Percentiles rank a stretch among this genome's conserved stretches.
These are phyloP conservation scores for Fusarium temperatum DNA, from an alignment of 2,329 filamentous ascomycete genomes.

Conservation along the genomic window DNA sequence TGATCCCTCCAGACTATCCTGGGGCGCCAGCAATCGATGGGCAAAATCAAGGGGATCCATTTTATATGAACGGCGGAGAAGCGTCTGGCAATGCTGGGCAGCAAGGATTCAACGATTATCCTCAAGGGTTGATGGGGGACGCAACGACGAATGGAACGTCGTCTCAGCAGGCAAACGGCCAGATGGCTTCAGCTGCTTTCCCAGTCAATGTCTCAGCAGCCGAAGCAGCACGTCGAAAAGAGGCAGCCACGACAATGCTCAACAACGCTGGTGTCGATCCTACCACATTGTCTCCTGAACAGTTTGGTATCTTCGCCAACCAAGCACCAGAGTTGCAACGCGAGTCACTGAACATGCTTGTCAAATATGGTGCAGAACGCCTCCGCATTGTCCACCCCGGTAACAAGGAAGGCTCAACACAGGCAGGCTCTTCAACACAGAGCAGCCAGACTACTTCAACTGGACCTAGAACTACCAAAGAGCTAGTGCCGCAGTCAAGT, in stretches of 20 bases:
- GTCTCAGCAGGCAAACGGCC: conserved; percentile 7
- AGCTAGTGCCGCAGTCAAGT: conserved; percentile 42
- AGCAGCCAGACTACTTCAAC: conserved; percentile 34
- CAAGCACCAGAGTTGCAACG: conserved; percentile 65
- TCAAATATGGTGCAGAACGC: conserved; percentile 65
- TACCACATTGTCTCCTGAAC: conserved; percentile 60
- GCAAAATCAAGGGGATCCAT: conserved; percentile 1
- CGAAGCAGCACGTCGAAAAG: conserved; percentile 60
- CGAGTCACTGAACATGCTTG: conserved; percentile 65
- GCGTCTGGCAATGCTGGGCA: background rate
- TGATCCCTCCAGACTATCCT: conserved; percentile 25
- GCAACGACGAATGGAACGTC: conserved; percentile 8
- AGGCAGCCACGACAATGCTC: conserved; percentile 59
- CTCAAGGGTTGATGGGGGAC: conserved; percentile 24
- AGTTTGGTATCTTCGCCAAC: conserved; percentile 68
- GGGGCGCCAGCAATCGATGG: conserved; percentile 2
- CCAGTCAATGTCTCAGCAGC: conserved; percentile 51
- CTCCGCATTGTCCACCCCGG: conserved; percentile 65
- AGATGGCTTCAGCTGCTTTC: conserved; percentile 29
- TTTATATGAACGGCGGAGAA: conserved; percentile 18
- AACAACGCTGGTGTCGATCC: conserved; percentile 60
- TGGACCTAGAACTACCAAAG: conserved; percentile 45
- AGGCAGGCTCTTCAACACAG: conserved; percentile 37
- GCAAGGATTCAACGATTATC: conserved; percentile 27
- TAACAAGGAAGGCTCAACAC: conserved; percentile 47